These are phyloP conservation scores for Fusarium caatingaense DNA, from an alignment of 2,329 filamentous ascomycete species.

Conservation along the genomic window DNA sequence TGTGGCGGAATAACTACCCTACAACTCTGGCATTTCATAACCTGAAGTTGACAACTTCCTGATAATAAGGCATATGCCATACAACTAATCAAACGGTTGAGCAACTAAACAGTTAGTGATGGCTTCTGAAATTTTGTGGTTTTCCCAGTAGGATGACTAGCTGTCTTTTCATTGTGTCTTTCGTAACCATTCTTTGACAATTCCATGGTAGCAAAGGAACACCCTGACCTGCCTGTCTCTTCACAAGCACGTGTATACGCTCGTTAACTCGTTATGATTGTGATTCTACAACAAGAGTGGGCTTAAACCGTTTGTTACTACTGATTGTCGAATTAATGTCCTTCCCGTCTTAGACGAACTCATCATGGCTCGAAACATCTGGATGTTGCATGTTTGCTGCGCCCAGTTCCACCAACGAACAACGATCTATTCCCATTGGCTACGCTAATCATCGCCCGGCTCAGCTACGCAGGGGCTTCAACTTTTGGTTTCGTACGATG, in stretches of 20 bases:
- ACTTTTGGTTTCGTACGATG: conserved; percentile 27
- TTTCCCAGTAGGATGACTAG: no score
- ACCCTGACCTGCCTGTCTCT: no score
- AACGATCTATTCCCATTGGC: conserved; percentile 12
- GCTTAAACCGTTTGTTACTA: not conserved
- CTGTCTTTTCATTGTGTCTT: no score
- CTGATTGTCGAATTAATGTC: not conserved
- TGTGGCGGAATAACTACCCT: not conserved
- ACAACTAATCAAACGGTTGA: no score
- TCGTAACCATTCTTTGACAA: not conserved
- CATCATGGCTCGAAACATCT: not conserved
- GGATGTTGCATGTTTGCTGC: not conserved
- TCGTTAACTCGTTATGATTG: no score
- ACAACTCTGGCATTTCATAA: not conserved
- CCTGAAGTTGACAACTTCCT: not conserved
- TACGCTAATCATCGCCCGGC: not conserved
- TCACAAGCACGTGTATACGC: no score
- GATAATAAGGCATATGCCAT: not conserved
- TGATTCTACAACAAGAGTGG: not conserved
- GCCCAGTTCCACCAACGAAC: not conserved
- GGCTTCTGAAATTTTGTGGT: no score
- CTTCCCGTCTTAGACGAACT: not conserved
- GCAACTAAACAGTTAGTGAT: no score
- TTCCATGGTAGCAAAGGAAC: not conserved
- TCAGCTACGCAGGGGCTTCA: conserved; percentile 35